These are phyloP conservation scores for Metschnikowia drakensbergensis DNA, from an alignment of 805 yeast species.

Conservation along the genomic window DNA sequence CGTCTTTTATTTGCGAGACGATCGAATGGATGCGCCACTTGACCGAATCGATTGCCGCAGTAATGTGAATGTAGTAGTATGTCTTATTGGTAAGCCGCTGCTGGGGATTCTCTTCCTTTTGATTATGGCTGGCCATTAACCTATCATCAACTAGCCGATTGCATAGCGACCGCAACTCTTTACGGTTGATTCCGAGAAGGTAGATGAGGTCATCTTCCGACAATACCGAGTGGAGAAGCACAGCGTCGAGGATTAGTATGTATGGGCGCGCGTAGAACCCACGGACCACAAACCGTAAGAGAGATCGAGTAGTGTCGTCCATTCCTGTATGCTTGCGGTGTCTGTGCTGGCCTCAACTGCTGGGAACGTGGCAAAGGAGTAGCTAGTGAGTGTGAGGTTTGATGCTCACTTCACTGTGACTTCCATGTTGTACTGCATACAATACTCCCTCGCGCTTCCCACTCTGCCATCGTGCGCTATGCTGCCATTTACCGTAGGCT, in stretches of 20 bases:
- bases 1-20: slow-evolving; percentile 74
- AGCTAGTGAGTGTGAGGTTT: background rate
- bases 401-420: background rate
- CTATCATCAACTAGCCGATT: slow-evolving; percentile 82
- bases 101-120: slow-evolving; percentile 58
- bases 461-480: background rate
- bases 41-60: slow-evolving; percentile 92
- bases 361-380: background rate
- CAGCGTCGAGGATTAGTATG: slow-evolving; percentile 80
- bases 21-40: slow-evolving; percentile 94
- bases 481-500: background rate
- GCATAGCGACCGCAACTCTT: slow-evolving; percentile 80
- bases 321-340: slow-evolving; percentile 16
- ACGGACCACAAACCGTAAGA: slow-evolving; percentile 76
- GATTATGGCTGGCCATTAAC: slow-evolving; percentile 64
- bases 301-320: slow-evolving; percentile 45
- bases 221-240: slow-evolving; percentile 80
- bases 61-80: slow-evolving; percentile 80
- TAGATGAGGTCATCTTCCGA: slow-evolving; percentile 88
- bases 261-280: slow-evolving; percentile 86
- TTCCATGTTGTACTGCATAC: slow-evolving; percentile 1
- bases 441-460: background rate
- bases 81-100: slow-evolving; percentile 68
- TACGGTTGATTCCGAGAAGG: slow-evolving; percentile 77
- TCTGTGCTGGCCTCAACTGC: background rate